Percentiles rank a stretch among this genome's conserved stretches.
Conservation (phyloP, 116 monocot genomes). For the Trichopus zeylanicus region DNA sequence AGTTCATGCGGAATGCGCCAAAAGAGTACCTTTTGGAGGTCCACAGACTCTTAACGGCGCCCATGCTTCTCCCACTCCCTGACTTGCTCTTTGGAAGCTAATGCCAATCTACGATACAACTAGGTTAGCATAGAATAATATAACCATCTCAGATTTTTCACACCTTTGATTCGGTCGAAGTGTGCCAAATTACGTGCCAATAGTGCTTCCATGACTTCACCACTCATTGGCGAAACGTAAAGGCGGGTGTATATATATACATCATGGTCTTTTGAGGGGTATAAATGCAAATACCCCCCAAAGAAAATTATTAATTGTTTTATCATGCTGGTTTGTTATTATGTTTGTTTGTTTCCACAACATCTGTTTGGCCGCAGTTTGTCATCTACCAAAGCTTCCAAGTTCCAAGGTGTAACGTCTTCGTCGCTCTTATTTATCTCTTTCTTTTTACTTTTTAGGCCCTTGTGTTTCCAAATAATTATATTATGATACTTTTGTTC, state of each 20-base stretch:
- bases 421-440: too few relatives aligned
- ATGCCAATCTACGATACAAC: too few relatives aligned
- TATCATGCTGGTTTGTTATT: background rate
- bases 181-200: too few relatives aligned
- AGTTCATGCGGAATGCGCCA: background rate
- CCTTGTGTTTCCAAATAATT: background rate
- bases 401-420: background rate
- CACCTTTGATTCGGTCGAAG: too few relatives aligned
- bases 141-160: too few relatives aligned
- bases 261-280: too few relatives aligned
- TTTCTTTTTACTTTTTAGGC: background rate
- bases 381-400: background rate
- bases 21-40: background rate
- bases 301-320: background rate
- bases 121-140: too few relatives aligned
- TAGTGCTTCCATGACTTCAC: too few relatives aligned
- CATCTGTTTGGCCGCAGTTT: background rate
- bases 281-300: background rate
- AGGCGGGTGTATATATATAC: too few relatives aligned
- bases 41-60: background rate
- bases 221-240: too few relatives aligned
- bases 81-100: background rate
- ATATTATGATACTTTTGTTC: background rate
- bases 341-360: slow-evolving; percentile 1
- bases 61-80: background rate